Evolutionary conservation across 1,139 yeast species (phyloP).

Genomic region (Pichia sp.): DNA sequence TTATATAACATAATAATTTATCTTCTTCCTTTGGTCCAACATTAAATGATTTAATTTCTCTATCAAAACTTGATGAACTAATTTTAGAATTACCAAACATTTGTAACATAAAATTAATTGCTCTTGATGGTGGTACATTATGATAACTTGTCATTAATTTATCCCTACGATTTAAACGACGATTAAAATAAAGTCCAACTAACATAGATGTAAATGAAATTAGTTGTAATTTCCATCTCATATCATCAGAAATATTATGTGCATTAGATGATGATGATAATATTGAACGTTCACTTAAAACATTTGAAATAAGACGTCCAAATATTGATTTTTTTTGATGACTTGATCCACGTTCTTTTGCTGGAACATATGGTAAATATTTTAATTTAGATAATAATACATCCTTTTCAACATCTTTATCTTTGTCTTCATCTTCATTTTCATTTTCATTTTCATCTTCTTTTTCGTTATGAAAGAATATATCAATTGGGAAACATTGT

Average conservation of each 20-base stretch:
- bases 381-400: constrained; percentile 28
- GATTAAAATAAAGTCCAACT: constrained; percentile 70
- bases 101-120: constrained; percentile 56
- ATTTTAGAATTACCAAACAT: constrained; percentile 37
- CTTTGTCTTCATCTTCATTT: constrained; percentile 27
- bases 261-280: neutral
- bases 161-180: constrained; percentile 58
- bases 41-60: constrained; percentile 61
- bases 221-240: constrained; percentile 43
- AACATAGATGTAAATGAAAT: constrained; percentile 74
- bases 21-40: constrained; percentile 88
- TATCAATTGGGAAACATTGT: constrained; percentile 49
- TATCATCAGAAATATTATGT: constrained; percentile 5
- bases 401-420: constrained; percentile 15
- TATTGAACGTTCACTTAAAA: constrained; percentile 3
- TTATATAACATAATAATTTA: constrained; percentile 71
- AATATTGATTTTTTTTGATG: constrained; percentile 10
- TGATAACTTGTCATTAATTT: constrained; percentile 56
- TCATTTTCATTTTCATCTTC: constrained; percentile 32
- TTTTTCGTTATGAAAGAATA: neutral
- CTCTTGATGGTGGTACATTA: constrained; percentile 67
- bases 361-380: constrained; percentile 55
- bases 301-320: constrained; percentile 5
- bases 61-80: constrained; percentile 51
- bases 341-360: constrained; percentile 8